These are phyloP conservation scores for Termitomyces sp. DNA, from an alignment of 768 basidiomycete genomes.

Conservation along the genomic window DNA sequence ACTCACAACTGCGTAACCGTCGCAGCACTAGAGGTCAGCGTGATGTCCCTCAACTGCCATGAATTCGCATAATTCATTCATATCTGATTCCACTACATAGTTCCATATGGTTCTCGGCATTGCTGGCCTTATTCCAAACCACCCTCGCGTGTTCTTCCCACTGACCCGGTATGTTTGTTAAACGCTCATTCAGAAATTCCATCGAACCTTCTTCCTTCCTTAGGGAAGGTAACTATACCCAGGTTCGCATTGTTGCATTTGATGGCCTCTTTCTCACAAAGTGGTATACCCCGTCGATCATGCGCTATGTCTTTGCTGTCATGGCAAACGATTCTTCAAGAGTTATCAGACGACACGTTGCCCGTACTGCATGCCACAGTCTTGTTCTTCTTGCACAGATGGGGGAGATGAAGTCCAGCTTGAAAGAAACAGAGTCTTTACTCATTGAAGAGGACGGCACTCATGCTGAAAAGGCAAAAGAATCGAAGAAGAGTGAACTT, in stretches of 20 bases:
- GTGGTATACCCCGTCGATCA: conserved; percentile 81
- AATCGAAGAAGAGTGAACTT: conserved; percentile 77
- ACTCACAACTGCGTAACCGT: conserved; percentile 91
- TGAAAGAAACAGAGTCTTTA: conserved; percentile 73
- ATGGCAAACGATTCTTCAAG: conserved; percentile 85
- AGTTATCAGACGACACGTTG: conserved; percentile 80
- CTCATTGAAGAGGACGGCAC: conserved; percentile 87
- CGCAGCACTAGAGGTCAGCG: conserved; percentile 81
- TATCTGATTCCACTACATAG: conserved; percentile 36
- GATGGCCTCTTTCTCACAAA: conserved; percentile 90
- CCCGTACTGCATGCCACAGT: conserved; percentile 81
- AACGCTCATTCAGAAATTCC: neutral
- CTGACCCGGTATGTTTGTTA: conserved; percentile 68
- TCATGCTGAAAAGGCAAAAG: conserved; percentile 64
- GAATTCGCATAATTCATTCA: neutral
- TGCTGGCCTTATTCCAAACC: conserved; percentile 74
- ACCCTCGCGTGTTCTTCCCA: conserved; percentile 76
- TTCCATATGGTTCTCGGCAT: conserved; percentile 77
- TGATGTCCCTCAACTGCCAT: neutral
- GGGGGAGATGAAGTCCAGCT: conserved; percentile 80
- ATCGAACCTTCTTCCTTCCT: conserved; percentile 9
- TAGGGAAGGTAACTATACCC: conserved; percentile 92
- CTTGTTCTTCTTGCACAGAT: conserved; percentile 82
- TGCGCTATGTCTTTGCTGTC: conserved; percentile 84
- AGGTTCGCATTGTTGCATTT: conserved; percentile 90